Base-by-base conservation (phyloP, 2,329 filamentous ascomycete genomes). In the Fusarium subglutinans region DNA sequence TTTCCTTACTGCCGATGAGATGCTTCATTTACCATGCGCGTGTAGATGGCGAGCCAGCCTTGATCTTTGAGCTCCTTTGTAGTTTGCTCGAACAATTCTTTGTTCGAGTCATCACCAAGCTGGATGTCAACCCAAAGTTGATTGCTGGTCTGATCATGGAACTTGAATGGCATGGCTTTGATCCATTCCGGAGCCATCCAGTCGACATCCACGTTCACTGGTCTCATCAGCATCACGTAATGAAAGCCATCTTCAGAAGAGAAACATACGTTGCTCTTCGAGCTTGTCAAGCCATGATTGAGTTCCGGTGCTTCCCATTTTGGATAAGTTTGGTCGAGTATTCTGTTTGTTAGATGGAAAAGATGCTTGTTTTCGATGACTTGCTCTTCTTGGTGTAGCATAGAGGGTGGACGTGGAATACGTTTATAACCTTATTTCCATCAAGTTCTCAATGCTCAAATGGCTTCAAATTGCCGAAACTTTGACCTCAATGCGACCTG, bases 141-240 rank as follows among this genome's bases (percentile, higher is more conserved):
- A 74, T 88, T 88, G 78, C 84, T 86, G 8, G 86, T 87, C 78
- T 86, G 84, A 70, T 87, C 86, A 65, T 87, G 83, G 33, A 84
- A 83, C 8, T 80, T 80, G 66, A 87, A 82, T 17, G 82, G 81
- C 77, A 86, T 84, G n/a, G 76, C 78, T 63, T 83, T 83, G 69
- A 86, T 84, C 74, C 84, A 86, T 20, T 85, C 83, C 2, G 85
- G 83, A 66, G 86, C 86, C 86, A 88, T 87, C 81, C 84, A 87
- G 73, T 88, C 86, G 30, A 87, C 84, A 67, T 88, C 86, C 61
- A 88, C 80, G 38, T 87, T 84, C 65, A 87, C 86, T 87, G 38
- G 12, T 8, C 3, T 2, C 26, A 35, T 66, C 7, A 65, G 55
- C 8, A 11, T 38, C 22, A 22, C 3, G 9, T 15, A 6, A 18